Evolutionary conservation across 2,329 filamentous ascomycete species (phyloP).

Genomic region (Corniculantispora saksenae): DNA sequence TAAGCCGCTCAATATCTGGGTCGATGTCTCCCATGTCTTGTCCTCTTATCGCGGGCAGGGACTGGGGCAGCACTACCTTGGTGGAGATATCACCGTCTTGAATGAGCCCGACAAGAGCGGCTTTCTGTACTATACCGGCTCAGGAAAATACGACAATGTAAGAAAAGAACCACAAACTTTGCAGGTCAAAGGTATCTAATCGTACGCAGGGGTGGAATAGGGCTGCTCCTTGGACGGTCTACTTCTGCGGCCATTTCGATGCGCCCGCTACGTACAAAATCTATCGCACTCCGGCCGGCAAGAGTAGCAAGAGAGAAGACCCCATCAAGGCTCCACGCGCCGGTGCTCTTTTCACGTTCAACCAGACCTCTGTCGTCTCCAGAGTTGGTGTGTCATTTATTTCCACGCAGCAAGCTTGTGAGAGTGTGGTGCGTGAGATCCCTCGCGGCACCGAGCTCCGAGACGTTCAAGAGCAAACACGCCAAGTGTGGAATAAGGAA

Average conservation of each 20-base stretch:
- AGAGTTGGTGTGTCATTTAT: slow-evolving; percentile 69
- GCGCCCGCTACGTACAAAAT: slow-evolving; percentile 45
- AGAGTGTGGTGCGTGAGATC: slow-evolving; percentile 59
- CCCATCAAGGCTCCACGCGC: slow-evolving; percentile 41
- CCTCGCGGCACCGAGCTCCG: slow-evolving; percentile 43
- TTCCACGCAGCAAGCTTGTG: slow-evolving; percentile 61
- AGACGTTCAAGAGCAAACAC: slow-evolving; percentile 47
- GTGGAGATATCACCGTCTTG: slow-evolving; percentile 58
- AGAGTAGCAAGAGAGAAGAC: background rate
- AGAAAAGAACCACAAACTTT: background rate
- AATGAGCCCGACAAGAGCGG: slow-evolving; percentile 33
- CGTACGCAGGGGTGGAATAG: slow-evolving; percentile 60
- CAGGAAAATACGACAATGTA: slow-evolving; percentile 63
- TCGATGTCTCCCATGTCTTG: slow-evolving; percentile 68
- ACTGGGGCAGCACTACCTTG: slow-evolving; percentile 62
- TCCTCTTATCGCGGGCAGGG: slow-evolving; percentile 62
- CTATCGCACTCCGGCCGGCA: slow-evolving; percentile 39
- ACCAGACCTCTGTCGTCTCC: slow-evolving; percentile 48
- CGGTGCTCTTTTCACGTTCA: slow-evolving; percentile 57
- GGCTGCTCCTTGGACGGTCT: slow-evolving; percentile 62
- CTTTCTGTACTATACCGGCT: slow-evolving; percentile 54
- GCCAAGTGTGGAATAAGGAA: slow-evolving; percentile 59
- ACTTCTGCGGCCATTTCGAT: slow-evolving; percentile 64
- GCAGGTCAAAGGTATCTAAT: slow-evolving; percentile 7
- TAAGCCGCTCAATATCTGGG: slow-evolving; percentile 49